Base-by-base conservation (phyloP, 208 protist genomes). In the Polymyxa betae region DNA sequence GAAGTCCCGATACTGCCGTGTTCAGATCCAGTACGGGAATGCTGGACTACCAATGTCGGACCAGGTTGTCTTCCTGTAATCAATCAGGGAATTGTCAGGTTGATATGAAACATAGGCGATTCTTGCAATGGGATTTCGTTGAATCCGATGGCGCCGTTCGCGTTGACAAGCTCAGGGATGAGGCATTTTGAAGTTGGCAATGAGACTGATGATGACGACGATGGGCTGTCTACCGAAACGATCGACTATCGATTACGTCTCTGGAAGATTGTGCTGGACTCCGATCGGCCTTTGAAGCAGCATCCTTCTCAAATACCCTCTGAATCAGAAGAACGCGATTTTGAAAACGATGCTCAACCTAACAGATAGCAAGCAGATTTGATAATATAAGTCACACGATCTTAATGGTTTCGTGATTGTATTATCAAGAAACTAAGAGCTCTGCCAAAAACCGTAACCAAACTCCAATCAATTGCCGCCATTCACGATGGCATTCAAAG, bases 121-220 rank as follows among this genome's bases (percentile, higher is more conserved):
- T 82, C 16, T n/a, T 82, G 72, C 35, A 82, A 82, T 43, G 72
- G 72, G 5, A 43, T 82, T 43, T 35, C 35, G 12, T 43, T 82
- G 72, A 5, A 82, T 43, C 72, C 72, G n/a, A 45, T n/a, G 72
- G n/a, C 40, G 5, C 72, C 5, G 72, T 82, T 82, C 35, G 72
- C 40, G 16, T 5, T 82, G 16, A 82, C 72, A 5, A 82, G 35
- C 12, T 82, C 72, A 35, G 72, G 72, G n/a, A 35, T 45, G 72
- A 5, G 72, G n/a, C 72, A 82, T 43, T 82, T 82, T 43, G 35
- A 5, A 5, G 16, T 82, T 12, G 54, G 29, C 54, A 29, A 66
- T 66, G 54, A 66, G 20, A 66, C 54, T 29, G 54, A 66, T 66
- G 54, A 66, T 16, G 72, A 82, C 16, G 72, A 82, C 72, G 72